Evolutionary conservation across 2,329 filamentous ascomycete genomes (phyloP).

Genomic region (Cercospora berteroae): DNA sequence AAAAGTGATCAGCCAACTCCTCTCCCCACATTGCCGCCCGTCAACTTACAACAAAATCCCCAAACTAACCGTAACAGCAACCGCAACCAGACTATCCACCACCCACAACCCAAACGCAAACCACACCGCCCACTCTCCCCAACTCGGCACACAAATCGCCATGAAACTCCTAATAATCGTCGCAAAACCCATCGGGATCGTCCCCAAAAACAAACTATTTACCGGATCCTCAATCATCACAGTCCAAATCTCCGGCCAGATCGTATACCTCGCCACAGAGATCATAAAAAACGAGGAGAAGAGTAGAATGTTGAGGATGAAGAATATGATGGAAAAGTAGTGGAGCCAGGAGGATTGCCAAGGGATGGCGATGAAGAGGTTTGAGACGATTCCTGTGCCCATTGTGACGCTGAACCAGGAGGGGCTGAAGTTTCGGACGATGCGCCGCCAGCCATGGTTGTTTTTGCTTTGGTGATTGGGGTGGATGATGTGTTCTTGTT

Average conservation of each 20-base stretch:
- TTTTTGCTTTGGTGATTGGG: slow-evolving; percentile 12
- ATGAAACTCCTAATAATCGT: slow-evolving; percentile 33
- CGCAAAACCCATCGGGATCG: slow-evolving; percentile 36
- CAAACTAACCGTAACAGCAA: slow-evolving; percentile 34
- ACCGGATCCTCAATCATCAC: slow-evolving; percentile 66
- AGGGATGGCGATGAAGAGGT: slow-evolving; percentile 61
- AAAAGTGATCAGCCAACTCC: background rate
- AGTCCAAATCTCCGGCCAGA: slow-evolving; percentile 65
- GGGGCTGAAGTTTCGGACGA: slow-evolving; percentile 35
- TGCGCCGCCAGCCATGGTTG: slow-evolving; percentile 29
- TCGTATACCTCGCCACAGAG: slow-evolving; percentile 58
- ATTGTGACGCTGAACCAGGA: slow-evolving; percentile 42
- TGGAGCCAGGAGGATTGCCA: slow-evolving; percentile 59
- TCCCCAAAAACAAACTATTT: slow-evolving; percentile 65
- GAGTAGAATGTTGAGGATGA: slow-evolving; percentile 55
- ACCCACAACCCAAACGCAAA: slow-evolving; percentile 52
- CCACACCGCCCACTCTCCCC: slow-evolving; percentile 46
- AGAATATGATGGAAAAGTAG: slow-evolving; percentile 60
- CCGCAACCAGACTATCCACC: slow-evolving; percentile 46
- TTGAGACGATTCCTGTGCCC: slow-evolving; percentile 67
- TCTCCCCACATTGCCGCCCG: too few relatives aligned
- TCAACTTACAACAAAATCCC: slow-evolving; percentile 42
- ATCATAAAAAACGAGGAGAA: slow-evolving; percentile 48
- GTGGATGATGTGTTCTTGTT: background rate
- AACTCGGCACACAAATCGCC: slow-evolving; percentile 33